Base-by-base conservation (phyloP, 2,329 filamentous ascomycete species). In the Cadophora luteo-olivacea region DNA sequence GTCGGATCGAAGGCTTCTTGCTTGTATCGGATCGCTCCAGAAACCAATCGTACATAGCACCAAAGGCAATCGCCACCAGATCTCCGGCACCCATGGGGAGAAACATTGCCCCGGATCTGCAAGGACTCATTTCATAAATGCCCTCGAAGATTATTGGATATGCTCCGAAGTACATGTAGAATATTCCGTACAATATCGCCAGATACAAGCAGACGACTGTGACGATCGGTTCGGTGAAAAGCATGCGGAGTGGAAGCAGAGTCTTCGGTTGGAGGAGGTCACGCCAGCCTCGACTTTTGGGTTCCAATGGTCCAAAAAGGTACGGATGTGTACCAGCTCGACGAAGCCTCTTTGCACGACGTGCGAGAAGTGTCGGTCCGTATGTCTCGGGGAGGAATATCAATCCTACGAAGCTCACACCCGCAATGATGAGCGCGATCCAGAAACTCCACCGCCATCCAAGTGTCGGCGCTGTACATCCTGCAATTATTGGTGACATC, bases 161-260 rank as follows among this genome's bases (percentile, higher is more conserved):
- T 68, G 69, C 69, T 5, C 64, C 66, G 55, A 70, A 84, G 75
- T 83, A 84, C 81, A 84, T 84, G 77, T 84, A 72, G 12, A 84
- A n/a, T 82, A 84, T 72, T 11, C 90, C 90, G 78, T 92, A 92
- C 11, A 94, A 84, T 0, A 95, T 90, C 1, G 88, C 90, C 91
- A 95, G 95, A 83, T 96, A 97, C 3, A 96, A 72, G 1, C 89
- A 88, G 75, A 96, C 90, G 76, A 94, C 87, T 72, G 96, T 87
- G 58, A 96, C 92, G 75, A 97, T 97, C 55, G 91, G 88, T 79
- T 97, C 93, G 70, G 86, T 81, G 79, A 94, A 94, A 38, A 97
- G 86, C 57, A 60, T 60, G n/a, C 57, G 57, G 16, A 60, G 33
- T 9, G 57, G 57, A 60, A 60, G 57, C 0, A 60, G 22, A 41